Conservation (phyloP, 192 early-diverging fungal genomes). For the Gonapodya sp. region DNA sequence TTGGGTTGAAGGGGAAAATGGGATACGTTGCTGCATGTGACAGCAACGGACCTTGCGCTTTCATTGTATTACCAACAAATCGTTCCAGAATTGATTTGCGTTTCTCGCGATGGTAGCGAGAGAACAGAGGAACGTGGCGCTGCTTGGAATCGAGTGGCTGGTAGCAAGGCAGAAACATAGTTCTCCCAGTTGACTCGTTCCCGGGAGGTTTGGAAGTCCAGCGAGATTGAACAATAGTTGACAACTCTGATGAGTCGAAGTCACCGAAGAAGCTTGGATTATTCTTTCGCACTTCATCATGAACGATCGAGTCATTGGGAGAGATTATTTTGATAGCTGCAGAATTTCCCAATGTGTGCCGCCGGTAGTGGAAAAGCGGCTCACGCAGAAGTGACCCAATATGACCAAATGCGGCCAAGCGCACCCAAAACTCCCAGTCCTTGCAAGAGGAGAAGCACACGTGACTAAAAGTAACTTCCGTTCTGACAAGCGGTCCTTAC, state of each 20-base stretch:
- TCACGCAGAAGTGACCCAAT: constrained; percentile 18
- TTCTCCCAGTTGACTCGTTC: background rate
- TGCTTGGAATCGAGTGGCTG: background rate
- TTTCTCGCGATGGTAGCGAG: no score
- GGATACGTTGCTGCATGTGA: background rate
- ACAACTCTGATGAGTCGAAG: constrained; percentile 11
- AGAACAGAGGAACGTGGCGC: no score
- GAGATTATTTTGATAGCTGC: background rate
- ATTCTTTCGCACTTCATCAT: constrained; percentile 12
- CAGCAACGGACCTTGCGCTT: no score
- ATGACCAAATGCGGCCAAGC: constrained; percentile 13
- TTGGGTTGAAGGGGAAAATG: constrained; percentile 19
- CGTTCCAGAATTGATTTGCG: no score
- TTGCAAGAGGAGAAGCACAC: background rate
- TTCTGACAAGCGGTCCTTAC: background rate
- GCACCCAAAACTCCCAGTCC: constrained; percentile 29
- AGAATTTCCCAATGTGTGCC: constrained; percentile 18
- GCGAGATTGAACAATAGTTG: background rate
- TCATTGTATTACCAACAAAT: no score
- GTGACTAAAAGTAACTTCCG: no score
- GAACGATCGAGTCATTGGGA: constrained; percentile 2
- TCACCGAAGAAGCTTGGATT: constrained; percentile 24
- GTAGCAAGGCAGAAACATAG: background rate
- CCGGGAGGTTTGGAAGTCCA: background rate
- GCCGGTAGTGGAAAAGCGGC: constrained; percentile 22